Base-by-base conservation (phyloP, 2,329 filamentous ascomycete species). In the Verticillium alfalfae region DNA sequence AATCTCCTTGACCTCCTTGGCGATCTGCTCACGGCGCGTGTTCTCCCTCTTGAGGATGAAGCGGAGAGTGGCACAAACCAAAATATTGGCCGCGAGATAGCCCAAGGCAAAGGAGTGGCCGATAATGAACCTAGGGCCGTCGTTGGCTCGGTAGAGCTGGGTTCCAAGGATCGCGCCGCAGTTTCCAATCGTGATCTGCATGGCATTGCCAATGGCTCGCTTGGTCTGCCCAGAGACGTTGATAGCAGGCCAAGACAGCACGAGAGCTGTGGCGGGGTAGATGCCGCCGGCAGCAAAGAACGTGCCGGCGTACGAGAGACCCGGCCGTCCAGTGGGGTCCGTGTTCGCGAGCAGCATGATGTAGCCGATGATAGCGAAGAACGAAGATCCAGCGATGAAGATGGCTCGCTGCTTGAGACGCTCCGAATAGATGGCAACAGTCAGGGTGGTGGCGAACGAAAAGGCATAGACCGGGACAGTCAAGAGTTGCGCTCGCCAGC, bases 181-280 rank as follows among this genome's bases (percentile, higher is more conserved):
- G 65, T 90, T 91, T 0, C 88, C 89, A 58, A 91, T 87, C 10
- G 84, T 88, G 62, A 91, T 90, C 67, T 90, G 88, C 82, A 91
- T 85, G 0, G 85, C 88, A 57, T 88, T 90, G 2, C 85, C 86
- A 4, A 87, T 85, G 1, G 85, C 86, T 1, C 88, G 79, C 72
- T 91, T 91, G 0, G 87, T 89, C 72, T 90, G 87, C 0, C 87
- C 87, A 0, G 85, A 87, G 0, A 91, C 86, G 62, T 91, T 91
- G 70, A 89, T 89, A 1, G 88, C 88, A 0, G 88, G 86, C 88
- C 88, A 91, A 1, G 84, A 86, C 0, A 91, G 76, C 0, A 86
- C 83, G 2, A 90, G 79, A 0, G 87, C 86, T 0, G 81, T 83
- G 0, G 85, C 82, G 0, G 88, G 87, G 69, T 89, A 91, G 65